These are phyloP conservation scores for Huntiella omanensis DNA, from an alignment of 2,329 filamentous ascomycete genomes.

Conservation along the genomic window DNA sequence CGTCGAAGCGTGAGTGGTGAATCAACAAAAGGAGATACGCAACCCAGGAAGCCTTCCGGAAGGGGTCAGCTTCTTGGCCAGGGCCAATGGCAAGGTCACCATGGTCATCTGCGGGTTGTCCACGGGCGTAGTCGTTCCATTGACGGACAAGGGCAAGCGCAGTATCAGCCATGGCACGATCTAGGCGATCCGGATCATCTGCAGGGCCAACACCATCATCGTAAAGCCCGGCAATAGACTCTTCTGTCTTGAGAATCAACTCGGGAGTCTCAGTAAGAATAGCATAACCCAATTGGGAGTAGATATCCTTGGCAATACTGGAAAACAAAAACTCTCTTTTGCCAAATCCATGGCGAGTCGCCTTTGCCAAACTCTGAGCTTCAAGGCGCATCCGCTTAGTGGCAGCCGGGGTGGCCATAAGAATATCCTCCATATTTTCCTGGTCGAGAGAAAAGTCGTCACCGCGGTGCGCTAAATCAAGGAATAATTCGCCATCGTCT, in stretches of 20 bases:
- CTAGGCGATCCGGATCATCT: constrained; percentile 36
- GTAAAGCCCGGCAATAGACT: constrained; percentile 46
- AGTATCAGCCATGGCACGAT: constrained; percentile 35
- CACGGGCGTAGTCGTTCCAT: constrained; percentile 36
- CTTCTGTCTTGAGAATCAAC: constrained; percentile 59
- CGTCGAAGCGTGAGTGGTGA: constrained; percentile 42
- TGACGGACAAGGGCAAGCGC: constrained; percentile 32
- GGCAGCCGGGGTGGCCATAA: constrained; percentile 36
- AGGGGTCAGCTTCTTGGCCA: constrained; percentile 38
- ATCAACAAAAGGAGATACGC: constrained; percentile 60
- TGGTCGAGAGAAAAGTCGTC: constrained; percentile 21
- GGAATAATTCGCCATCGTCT: constrained; percentile 27
- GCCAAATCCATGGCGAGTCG: constrained; percentile 20
- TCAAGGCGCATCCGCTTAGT: constrained; percentile 33
- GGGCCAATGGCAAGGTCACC: constrained; percentile 46
- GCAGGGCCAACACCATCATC: constrained; percentile 37
- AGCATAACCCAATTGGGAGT: constrained; percentile 35
- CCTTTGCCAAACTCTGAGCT: constrained; percentile 36
- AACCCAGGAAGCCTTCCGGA: constrained; percentile 63
- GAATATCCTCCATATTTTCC: constrained; percentile 14
- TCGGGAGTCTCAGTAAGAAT: constrained; percentile 48
- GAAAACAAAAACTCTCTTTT: constrained; percentile 46
- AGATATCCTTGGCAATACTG: constrained; percentile 52
- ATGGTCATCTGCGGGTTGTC: constrained; percentile 29
- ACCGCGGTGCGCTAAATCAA: constrained; percentile 28